Evolutionary conservation across 108 stramenopile genomes (phyloP).

Genomic region (Phaeodactylum tricornutum): DNA sequence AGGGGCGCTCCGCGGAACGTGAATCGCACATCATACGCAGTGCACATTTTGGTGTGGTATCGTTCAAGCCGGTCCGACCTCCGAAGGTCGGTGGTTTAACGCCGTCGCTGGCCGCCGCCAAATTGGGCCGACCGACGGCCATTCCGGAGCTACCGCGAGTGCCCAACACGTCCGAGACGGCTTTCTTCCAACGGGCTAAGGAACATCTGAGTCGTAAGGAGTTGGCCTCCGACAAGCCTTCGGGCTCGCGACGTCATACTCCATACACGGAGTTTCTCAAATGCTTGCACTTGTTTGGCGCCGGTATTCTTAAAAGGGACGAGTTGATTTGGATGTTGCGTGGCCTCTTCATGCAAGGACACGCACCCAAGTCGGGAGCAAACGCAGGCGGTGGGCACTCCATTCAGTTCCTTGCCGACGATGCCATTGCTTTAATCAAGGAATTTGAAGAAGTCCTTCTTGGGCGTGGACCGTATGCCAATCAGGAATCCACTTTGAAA

Average conservation of each 20-base stretch:
- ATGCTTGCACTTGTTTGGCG: slow-evolving; percentile 77
- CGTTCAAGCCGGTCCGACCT: slow-evolving; percentile 68
- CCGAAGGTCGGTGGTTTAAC: slow-evolving; percentile 52
- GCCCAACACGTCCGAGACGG: slow-evolving; percentile 56
- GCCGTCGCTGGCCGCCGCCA: slow-evolving; percentile 47
- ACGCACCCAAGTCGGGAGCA: slow-evolving; percentile 69
- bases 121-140: slow-evolving; percentile 49
- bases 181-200: slow-evolving; percentile 67
- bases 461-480: slow-evolving; percentile 69
- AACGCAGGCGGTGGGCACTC: slow-evolving; percentile 40
- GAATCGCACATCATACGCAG: slow-evolving; percentile 56
- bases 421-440: slow-evolving; percentile 40
- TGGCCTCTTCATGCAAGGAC: slow-evolving; percentile 80
- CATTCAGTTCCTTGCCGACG: slow-evolving; percentile 20
- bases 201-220: slow-evolving; percentile 59
- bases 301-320: slow-evolving; percentile 78
- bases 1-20: slow-evolving; percentile 55
- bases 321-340: slow-evolving; percentile 79
- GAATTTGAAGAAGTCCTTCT: slow-evolving; percentile 68
- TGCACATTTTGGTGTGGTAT: slow-evolving; percentile 59
- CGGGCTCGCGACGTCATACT: slow-evolving; percentile 53
- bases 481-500: slow-evolving; percentile 38
- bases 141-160: slow-evolving; percentile 46
- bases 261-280: slow-evolving; percentile 90
- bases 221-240: slow-evolving; percentile 64